Base-by-base conservation (phyloP, 1,284 basidiomycete genomes). In the Neonothopanus nambi region DNA sequence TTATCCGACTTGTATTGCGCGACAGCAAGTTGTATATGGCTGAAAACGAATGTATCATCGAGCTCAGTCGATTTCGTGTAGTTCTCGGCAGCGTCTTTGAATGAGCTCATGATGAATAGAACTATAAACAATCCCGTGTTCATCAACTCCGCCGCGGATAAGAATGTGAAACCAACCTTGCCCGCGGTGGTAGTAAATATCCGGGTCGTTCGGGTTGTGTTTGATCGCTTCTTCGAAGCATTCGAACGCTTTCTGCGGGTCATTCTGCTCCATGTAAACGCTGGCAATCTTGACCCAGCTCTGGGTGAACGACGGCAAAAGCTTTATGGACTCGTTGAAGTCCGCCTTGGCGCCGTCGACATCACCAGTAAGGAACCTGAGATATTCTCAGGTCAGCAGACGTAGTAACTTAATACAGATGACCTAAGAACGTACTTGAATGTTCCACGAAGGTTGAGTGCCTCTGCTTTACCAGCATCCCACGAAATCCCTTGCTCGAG, bases 161-260 rank as follows among this genome's bases (percentile, higher is more conserved):
- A 12, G 9, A 44, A 44, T n/a, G n/a, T n/a, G n/a, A 15, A n/a
- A 66, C 76, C 52, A 48, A 89, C 91, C 90, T 78, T 99, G 97
- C 35, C 96, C 97, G 61, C 96, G 93, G 73, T 99, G 97, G 75
- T 99, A 99, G 78, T 95, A 99, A 58, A 98, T 95, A 71, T 99
- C 97, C 0, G 96, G 88, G 72, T 99, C 95, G 48, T 87, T 75
- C 5, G 88, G 70, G 65, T 98, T 87, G 61, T 91, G 82, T 67
- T 82, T 79, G 65, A 95, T 89, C 1, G 97, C 97, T 57, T 88
- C 80, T 54, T 96, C 93, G 68, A 98, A 98, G 70, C 92, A 93
- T 59, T 87, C 82, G 71, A 98, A 95, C 1, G 95, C 91, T 59
- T 84, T 84, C 23, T 81, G 76, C 15, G 89, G 80, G 60, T 93